A percentile compares a stretch with the other conserved stretches of the same genome.
phyloP scores from a whole-genome alignment of 495 filamentous ascomycete species.

The Niebla homalea region DNA sequence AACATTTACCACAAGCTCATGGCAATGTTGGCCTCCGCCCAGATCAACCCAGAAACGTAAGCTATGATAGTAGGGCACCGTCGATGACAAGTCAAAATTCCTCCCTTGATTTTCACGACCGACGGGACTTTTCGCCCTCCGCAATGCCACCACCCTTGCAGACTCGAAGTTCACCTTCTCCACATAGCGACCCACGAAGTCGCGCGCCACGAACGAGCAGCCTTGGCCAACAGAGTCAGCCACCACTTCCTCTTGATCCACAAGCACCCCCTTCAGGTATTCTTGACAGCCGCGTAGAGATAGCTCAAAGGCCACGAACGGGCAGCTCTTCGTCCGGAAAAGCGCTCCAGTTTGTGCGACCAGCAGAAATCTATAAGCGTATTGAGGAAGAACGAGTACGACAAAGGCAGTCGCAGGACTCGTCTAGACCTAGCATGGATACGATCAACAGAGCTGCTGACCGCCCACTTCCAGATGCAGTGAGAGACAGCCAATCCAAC shows the following conservation, averaged over 20 bases:
- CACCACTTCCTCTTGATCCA: slow-evolving; percentile 13
- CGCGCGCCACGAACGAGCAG: slow-evolving; percentile 48
- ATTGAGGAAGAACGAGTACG: slow-evolving; percentile 52
- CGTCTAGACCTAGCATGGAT: slow-evolving; percentile 32
- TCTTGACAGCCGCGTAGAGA: slow-evolving; percentile 3
- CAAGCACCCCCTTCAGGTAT: slow-evolving; percentile 17
- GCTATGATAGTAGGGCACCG: slow-evolving; percentile 11
- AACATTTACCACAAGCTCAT: background rate
- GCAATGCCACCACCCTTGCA: slow-evolving; percentile 25
- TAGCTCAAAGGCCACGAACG: slow-evolving; percentile 5
- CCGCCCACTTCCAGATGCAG: slow-evolving; percentile 13
- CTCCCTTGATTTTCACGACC: slow-evolving; percentile 19
- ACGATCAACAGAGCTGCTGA: slow-evolving; percentile 15
- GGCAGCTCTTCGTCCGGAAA: slow-evolving; percentile 23
- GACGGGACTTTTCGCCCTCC: slow-evolving; percentile 28
- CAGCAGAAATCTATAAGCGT: slow-evolving; percentile 67
- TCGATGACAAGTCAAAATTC: slow-evolving; percentile 18
- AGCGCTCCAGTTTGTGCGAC: slow-evolving; percentile 51
- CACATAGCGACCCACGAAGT: slow-evolving; percentile 6
- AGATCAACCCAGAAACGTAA: slow-evolving; percentile 10
- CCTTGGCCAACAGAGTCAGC: slow-evolving; percentile 32
- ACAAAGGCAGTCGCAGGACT: slow-evolving; percentile 41
- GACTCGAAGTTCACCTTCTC: slow-evolving; percentile 16
- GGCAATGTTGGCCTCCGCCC: background rate
- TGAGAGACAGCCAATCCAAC: slow-evolving; percentile 21